A percentile compares a stretch with the other conserved stretches of the same genome.
phyloP scores from a whole-genome alignment of 805 yeast genomes.

The Sungouiella thailandica region DNA sequence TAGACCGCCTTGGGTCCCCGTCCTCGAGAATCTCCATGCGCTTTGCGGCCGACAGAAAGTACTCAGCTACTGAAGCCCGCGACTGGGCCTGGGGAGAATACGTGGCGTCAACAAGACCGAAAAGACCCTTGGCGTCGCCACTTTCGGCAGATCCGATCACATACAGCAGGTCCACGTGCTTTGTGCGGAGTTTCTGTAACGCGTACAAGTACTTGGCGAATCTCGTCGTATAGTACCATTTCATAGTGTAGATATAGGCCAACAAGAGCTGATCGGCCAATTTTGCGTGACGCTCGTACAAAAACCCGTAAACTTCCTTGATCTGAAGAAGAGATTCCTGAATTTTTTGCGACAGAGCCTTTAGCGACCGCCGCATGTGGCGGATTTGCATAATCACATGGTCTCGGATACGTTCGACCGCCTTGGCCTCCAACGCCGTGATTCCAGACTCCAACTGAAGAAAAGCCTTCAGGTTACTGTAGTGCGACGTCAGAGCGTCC shows the following conservation, averaged over 20 bases:
- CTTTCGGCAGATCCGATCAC: slow-evolving; percentile 46
- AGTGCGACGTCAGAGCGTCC: slow-evolving; percentile 6
- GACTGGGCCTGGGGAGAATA: neutral
- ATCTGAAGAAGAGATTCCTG: slow-evolving; percentile 63
- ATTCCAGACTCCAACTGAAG: slow-evolving; percentile 32
- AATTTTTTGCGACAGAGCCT: slow-evolving; percentile 65
- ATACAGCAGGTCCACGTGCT: slow-evolving; percentile 49
- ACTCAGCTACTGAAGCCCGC: slow-evolving; percentile 40
- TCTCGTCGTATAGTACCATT: slow-evolving; percentile 83
- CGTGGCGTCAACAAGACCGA: slow-evolving; percentile 7
- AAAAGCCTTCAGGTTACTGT: slow-evolving; percentile 23
- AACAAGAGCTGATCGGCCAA: slow-evolving; percentile 68
- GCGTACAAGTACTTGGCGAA: slow-evolving; percentile 75
- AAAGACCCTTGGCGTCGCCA: slow-evolving; percentile 9
- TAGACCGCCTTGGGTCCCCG: slow-evolving; percentile 40
- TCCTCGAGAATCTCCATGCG: slow-evolving; percentile 45
- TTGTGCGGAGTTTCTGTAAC: slow-evolving; percentile 56
- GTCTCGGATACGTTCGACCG: slow-evolving; percentile 73
- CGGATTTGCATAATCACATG: slow-evolving; percentile 63
- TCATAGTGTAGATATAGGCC: slow-evolving; percentile 85
- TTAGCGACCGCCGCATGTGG: slow-evolving; percentile 49
- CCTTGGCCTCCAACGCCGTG: slow-evolving; percentile 52
- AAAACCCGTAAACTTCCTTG: slow-evolving; percentile 56
- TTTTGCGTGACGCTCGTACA: slow-evolving; percentile 49
- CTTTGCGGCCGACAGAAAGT: slow-evolving; percentile 47